Conservation (phyloP, 768 basidiomycete genomes). For the Suillus placidus region DNA sequence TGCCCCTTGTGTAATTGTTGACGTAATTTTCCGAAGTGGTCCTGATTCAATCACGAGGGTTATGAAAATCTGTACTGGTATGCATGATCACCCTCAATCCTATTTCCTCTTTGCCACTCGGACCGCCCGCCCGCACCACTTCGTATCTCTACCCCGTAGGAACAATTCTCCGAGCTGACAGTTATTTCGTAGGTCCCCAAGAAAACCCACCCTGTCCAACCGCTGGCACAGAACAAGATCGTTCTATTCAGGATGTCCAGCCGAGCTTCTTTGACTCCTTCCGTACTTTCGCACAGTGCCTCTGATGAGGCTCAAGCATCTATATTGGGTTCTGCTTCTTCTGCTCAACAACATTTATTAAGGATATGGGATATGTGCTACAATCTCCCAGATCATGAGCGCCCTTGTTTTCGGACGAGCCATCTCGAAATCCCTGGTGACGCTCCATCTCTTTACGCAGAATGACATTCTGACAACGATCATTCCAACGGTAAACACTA, state of each 20-base stretch:
- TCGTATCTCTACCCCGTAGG: not conserved
- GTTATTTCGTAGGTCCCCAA: not conserved
- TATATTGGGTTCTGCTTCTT: not conserved
- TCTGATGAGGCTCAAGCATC: not conserved
- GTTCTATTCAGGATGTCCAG: not conserved
- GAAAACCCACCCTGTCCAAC: not conserved
- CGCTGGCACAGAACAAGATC: not conserved
- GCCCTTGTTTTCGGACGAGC: constrained; percentile 16
- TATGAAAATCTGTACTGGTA: not conserved
- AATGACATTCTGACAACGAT: constrained; percentile 29
- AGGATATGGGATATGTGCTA: not conserved
- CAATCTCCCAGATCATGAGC: constrained; percentile 29
- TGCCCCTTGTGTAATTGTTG: not conserved
- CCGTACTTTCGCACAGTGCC: not conserved
- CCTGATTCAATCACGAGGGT: not conserved
- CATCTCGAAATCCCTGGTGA: constrained; percentile 14
- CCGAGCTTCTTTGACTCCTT: constrained; percentile 4
- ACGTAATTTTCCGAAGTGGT: not conserved
- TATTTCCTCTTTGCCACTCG: not conserved
- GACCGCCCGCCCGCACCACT: not conserved
- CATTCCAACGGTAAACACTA: constrained; percentile 27
- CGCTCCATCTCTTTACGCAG: constrained; percentile 30
- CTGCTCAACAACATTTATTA: constrained; percentile 19
- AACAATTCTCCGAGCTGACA: not conserved
- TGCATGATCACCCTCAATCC: not conserved